Percentiles rank a stretch among this genome's conserved stretches.
These are phyloP conservation scores for Annulohypoxylon nitens DNA, from an alignment of 495 filamentous ascomycete species.

Conservation along the genomic window DNA sequence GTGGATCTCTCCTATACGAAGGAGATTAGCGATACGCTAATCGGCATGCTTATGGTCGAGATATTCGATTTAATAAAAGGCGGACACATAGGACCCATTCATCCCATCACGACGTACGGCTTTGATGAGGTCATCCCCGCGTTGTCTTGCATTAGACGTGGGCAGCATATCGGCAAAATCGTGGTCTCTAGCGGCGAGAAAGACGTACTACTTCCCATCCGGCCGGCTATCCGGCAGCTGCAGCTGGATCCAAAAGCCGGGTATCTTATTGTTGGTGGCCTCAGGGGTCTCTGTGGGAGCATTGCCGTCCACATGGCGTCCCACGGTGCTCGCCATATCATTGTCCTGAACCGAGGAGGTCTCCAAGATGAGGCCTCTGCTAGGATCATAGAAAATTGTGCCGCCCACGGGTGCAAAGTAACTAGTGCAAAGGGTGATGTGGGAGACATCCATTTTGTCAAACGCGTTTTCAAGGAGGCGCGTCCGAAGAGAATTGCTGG, in stretches of 20 bases:
- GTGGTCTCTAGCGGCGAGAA: slow-evolving; percentile 49
- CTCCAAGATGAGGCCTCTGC: slow-evolving; percentile 34
- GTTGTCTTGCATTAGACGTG: slow-evolving; percentile 50
- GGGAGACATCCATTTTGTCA: slow-evolving; percentile 38
- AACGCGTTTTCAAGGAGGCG: slow-evolving; percentile 38
- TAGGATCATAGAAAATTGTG: slow-evolving; percentile 54
- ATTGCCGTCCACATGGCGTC: slow-evolving; percentile 31
- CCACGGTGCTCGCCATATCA: slow-evolving; percentile 34
- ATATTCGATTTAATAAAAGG: slow-evolving; percentile 42
- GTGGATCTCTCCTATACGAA: slow-evolving; percentile 46
- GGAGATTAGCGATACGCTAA: slow-evolving; percentile 4
- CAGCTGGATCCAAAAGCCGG: slow-evolving; percentile 39
- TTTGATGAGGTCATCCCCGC: slow-evolving; percentile 11
- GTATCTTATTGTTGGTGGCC: slow-evolving; percentile 57
- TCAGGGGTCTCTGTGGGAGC: slow-evolving; percentile 54
- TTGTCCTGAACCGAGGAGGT: slow-evolving; percentile 53
- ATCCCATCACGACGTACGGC: slow-evolving; percentile 8
- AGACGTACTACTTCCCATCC: slow-evolving; percentile 38
- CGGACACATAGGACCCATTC: slow-evolving; percentile 54
- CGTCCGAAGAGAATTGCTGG: neutral
- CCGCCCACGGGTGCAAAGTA: slow-evolving; percentile 48
- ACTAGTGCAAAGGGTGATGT: slow-evolving; percentile 52
- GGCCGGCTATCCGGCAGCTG: slow-evolving; percentile 33
- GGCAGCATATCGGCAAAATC: slow-evolving; percentile 46
- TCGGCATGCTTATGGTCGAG: neutral